These are phyloP conservation scores for Pisolithus sp. DNA, from an alignment of 768 basidiomycete species.

Conservation along the genomic window DNA sequence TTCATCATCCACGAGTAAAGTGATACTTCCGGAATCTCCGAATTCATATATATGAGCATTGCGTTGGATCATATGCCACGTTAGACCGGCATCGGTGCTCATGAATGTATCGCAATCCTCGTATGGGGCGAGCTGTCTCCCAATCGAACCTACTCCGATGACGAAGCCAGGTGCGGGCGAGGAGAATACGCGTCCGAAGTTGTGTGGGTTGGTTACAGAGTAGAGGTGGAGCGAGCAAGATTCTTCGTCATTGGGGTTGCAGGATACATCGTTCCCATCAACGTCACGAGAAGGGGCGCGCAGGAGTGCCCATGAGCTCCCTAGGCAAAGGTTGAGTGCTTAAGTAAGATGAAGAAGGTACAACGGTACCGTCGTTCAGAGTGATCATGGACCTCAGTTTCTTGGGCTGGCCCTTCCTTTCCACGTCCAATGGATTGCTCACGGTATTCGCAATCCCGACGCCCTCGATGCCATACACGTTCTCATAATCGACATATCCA, in stretches of 20 bases:
- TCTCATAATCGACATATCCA: slow-evolving; percentile 94
- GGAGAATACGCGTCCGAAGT: slow-evolving; percentile 90
- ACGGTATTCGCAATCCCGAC: slow-evolving; percentile 90
- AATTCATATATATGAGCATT: slow-evolving; percentile 95
- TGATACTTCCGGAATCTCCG: slow-evolving; percentile 79
- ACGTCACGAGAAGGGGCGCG: slow-evolving; percentile 51
- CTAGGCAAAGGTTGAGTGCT: slow-evolving; percentile 12
- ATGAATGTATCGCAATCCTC: slow-evolving; percentile 91
- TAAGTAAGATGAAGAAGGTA: background rate
- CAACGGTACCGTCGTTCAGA: slow-evolving; percentile 70
- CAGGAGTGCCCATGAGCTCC: slow-evolving; percentile 74
- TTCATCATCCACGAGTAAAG: slow-evolving; percentile 84
- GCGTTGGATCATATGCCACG: slow-evolving; percentile 71
- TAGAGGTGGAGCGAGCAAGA: slow-evolving; percentile 85
- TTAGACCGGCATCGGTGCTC: slow-evolving; percentile 81
- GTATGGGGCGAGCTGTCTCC: slow-evolving; percentile 59
- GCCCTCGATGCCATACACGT: slow-evolving; percentile 79
- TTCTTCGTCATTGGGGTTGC: slow-evolving; percentile 50
- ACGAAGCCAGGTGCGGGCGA: slow-evolving; percentile 91
- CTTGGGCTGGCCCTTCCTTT: slow-evolving; percentile 61
- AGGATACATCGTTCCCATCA: slow-evolving; percentile 56
- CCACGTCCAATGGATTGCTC: slow-evolving; percentile 77
- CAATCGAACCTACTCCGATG: slow-evolving; percentile 95
- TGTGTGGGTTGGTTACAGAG: slow-evolving; percentile 89
- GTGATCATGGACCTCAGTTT: slow-evolving; percentile 75